Base-by-base conservation (phyloP, 352 stramenopile genomes). In the Phytophthora uliginosa region DNA sequence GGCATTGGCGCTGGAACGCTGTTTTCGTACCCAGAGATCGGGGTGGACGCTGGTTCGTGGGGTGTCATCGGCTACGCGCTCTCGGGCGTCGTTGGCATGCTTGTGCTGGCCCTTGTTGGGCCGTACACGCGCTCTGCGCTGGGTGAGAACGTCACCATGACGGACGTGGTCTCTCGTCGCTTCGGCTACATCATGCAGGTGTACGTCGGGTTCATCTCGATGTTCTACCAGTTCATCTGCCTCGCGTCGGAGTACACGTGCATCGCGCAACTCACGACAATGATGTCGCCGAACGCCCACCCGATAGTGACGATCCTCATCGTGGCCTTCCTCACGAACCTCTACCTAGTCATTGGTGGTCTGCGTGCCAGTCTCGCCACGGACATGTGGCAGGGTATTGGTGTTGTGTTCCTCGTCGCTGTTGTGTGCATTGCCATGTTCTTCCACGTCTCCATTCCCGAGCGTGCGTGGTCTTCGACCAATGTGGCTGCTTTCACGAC, bases 171-270 rank as follows among this genome's bases (percentile, higher is more conserved):
- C 52, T 70, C 76, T 12, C 72, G 87, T 63, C 82, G 85, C 50
- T 93, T 86, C 56, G 83, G 83, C 51, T 76, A 81, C 52, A 62
- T 75, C 36, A 90, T 89, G 82, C 82, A 90, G 59, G 66, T 82
- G 24, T 90, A 90, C 74, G 71, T 89, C 36, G 73, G 71, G 13
- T 66, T 88, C 63, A 82, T 91, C 50, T 76, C 85, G 12, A 60
- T 90, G 28, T 90, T 91, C 63, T 91, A 90, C 79, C 85, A 93
- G 76, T 90, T 93, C 70, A 89, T 93, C 73, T 93, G 83, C 40
- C 69, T 93, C 28, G 81, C 81, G 40, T 89, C 83, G n/a, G 85
- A 93, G 70, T 68, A 89, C 65, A 91, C 85, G 59, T 77, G 71
- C 28, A 84, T 90, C 10, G 85, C 82, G 9, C 18, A 70, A 24